Base-by-base conservation (phyloP, 768 basidiomycete species). In the Hericium rajendrae region DNA sequence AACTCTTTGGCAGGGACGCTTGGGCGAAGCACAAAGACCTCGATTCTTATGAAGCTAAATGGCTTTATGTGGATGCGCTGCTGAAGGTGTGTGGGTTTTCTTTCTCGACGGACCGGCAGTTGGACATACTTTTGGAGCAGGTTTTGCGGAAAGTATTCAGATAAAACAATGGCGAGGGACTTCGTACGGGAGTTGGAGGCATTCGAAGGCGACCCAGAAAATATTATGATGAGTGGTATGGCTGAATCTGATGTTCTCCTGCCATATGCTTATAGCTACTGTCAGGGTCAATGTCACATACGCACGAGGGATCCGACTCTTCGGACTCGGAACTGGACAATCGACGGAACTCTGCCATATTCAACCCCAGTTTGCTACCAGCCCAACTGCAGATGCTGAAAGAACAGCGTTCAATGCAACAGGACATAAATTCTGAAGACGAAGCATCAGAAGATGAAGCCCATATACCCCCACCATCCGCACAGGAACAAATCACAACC, bases 11-110 rank as follows among this genome's bases (percentile, higher is more conserved):
- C 54, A 94, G 92, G 91, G 93, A 94, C 73, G 90, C 90, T 48
- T 97, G 94, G 94, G 86, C 88, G 50, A 95, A 94, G 68, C 91
- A 94, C 67, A 87, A 84, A 62, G 91, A 93, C 61, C 67, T 94
- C 41, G 82, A 86, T 60, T 68, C 79, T 22, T 78, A 78, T 54
- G 88, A 94, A 66, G 93, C 94, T 2, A 94, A 92, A 71, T 85
- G 85, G 79, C 70, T 86, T 16, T 97, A 97, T 71, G 91, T 95
- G 2, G 89, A 92, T 55, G 87, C 91, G 10, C 69, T 97, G 48
- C 70, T 94, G 41, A 90, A 89, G 78, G 94, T 88, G 60, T 28
- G 71, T 24, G 2, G 18, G 10, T 24, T 20, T 51, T 8, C 49
- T n/a, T n/a, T 28, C 11, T 2, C 11, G 20, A 48, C 15, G 22